A percentile compares a stretch with the other conserved stretches of the same genome.
phyloP scores from a whole-genome alignment of 306 rosid species.

The Medicago lupulina region DNA sequence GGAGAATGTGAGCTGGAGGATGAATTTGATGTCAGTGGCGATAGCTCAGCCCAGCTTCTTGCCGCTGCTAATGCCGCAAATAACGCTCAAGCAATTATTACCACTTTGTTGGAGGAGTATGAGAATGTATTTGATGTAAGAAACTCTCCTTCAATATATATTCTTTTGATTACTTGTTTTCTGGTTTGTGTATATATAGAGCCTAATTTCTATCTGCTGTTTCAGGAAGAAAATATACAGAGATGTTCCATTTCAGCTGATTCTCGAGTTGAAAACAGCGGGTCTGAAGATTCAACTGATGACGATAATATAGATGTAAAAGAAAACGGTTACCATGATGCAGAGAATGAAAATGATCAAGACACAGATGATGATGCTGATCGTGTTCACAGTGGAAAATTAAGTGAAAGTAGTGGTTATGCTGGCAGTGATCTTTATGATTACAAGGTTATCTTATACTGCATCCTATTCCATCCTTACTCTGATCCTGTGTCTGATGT shows the following conservation, averaged over 20 bases:
- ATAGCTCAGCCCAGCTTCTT: constrained; percentile 94
- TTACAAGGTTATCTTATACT: constrained; percentile 70
- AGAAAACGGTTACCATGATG: constrained; percentile 94
- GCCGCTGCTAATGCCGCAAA: constrained; percentile 99
- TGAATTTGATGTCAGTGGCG: constrained; percentile 87
- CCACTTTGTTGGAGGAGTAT: constrained; percentile 94
- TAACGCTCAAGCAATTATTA: constrained; percentile 91
- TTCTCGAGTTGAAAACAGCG: constrained; percentile 89
- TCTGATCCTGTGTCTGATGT: background rate
- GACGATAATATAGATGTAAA: constrained; percentile 80
- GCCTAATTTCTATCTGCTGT: constrained; percentile 35
- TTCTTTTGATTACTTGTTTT: constrained; percentile 36
- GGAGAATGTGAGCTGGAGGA: constrained; percentile 98
- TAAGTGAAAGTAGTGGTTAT: constrained; percentile 98
- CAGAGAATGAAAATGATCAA: constrained; percentile 90
- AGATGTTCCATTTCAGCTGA: constrained; percentile 98
- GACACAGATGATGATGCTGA: constrained; percentile 94
- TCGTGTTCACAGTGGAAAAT: constrained; percentile 88
- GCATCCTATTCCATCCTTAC: constrained; percentile 28
- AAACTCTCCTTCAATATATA: constrained; percentile 9
- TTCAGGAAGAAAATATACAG: constrained; percentile 91
- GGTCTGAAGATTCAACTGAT: constrained; percentile 87
- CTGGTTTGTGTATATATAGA: constrained; percentile 17
- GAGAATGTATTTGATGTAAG: constrained; percentile 92
- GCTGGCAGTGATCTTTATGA: constrained; percentile 98